Conservation (phyloP, 768 basidiomycete genomes). For the Termitomyces bulborhizus region DNA sequence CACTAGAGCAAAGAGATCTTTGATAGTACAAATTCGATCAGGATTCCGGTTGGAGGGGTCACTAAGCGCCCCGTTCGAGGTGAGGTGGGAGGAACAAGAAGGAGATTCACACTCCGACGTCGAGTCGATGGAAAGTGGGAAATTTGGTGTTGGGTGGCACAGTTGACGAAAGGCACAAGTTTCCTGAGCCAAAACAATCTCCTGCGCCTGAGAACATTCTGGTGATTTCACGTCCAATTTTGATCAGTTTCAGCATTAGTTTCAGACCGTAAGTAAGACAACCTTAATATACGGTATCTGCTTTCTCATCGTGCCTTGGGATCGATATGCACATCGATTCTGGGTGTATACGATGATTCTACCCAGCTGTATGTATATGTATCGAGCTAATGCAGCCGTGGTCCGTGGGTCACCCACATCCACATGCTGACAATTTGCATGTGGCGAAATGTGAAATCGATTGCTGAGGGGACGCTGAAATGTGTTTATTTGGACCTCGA, state of each 20-base stretch:
- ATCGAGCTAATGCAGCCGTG: too few species aligned
- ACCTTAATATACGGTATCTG: background rate
- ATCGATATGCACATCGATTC: background rate
- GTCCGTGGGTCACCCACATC: background rate
- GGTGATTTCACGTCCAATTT: background rate
- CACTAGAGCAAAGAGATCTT: constrained; percentile 15
- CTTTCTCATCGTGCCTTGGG: background rate
- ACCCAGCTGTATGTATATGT: too few species aligned
- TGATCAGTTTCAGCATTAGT: constrained; percentile 4
- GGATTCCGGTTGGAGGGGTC: constrained; percentile 15
- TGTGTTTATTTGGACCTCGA: background rate
- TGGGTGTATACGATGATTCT: background rate
- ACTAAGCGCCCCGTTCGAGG: constrained; percentile 21
- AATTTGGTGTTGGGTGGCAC: constrained; percentile 9
- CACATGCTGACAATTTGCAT: background rate
- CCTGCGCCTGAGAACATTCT: constrained; percentile 7
- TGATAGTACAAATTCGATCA: constrained; percentile 14
- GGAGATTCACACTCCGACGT: constrained; percentile 39
- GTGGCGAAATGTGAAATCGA: background rate
- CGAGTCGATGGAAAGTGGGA: constrained; percentile 8
- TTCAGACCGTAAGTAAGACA: background rate
- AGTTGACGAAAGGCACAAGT: constrained; percentile 12
- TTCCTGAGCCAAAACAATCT: constrained; percentile 8
- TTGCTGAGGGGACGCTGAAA: background rate
- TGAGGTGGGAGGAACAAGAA: constrained; percentile 33